These are phyloP conservation scores for Cymodocea nodosa DNA, from an alignment of 116 monocot species.

Conservation along the genomic window DNA sequence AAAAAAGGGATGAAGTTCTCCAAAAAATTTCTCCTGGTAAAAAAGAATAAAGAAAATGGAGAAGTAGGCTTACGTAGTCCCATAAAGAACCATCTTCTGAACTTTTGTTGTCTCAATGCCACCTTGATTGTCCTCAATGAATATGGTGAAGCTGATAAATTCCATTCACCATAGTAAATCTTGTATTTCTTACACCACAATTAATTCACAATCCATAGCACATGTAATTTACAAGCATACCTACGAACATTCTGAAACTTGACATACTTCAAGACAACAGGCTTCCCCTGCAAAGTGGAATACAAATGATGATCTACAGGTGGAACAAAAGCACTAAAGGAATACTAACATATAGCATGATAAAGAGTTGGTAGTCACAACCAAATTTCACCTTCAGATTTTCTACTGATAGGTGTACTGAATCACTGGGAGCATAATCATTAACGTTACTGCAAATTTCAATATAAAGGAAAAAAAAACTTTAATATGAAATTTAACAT, in stretches of 20 bases:
- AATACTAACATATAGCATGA: background rate
- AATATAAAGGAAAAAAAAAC: background rate
- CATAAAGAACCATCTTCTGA: constrained; percentile 68
- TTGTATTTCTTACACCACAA: background rate
- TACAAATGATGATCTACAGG: background rate
- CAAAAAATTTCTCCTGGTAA: no score
- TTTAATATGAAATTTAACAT: background rate
- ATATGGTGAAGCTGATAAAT: constrained; percentile 75
- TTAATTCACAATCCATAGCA: no score
- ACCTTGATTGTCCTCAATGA: constrained; percentile 94
- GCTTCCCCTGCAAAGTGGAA: constrained; percentile 45
- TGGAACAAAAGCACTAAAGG: background rate
- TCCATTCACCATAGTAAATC: background rate
- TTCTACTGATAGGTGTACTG: constrained; percentile 44
- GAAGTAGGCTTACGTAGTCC: constrained; percentile 61
- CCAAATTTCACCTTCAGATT: constrained; percentile 52
- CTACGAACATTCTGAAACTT: constrained; percentile 99
- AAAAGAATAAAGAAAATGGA: no score
- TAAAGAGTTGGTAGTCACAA: background rate
- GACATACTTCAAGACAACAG: constrained; percentile 76
- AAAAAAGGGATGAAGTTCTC: no score
- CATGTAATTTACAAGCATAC: constrained; percentile 14
- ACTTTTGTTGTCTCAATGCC: constrained; percentile 60
- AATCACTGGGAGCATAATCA: constrained; percentile 90
- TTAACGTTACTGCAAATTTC: constrained; percentile 70